Evolutionary conservation across 2,329 filamentous ascomycete genomes (phyloP).

Genomic region (Claviceps spartinae): DNA sequence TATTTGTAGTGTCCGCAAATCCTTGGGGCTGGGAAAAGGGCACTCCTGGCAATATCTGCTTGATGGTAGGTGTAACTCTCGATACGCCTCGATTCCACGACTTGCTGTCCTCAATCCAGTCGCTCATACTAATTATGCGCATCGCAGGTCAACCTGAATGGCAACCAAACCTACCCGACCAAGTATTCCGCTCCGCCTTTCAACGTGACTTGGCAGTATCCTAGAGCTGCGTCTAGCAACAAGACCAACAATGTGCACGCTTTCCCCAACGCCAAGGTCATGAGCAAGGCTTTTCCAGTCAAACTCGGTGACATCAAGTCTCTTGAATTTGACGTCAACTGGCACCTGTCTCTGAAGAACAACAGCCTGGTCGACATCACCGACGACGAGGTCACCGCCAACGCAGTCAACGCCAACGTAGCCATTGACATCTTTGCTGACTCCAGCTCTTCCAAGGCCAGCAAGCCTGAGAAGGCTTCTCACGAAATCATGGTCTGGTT

Average conservation of each 20-base stretch:
- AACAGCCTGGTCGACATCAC: slow-evolving; percentile 22
- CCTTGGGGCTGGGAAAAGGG: slow-evolving; percentile 35
- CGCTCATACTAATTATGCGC: background rate
- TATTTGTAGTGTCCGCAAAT: slow-evolving; percentile 36
- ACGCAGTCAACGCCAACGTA: slow-evolving; percentile 38
- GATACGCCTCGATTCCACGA: no score
- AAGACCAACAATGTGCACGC: slow-evolving; percentile 33
- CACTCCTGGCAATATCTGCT: slow-evolving; percentile 29
- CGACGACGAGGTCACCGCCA: slow-evolving; percentile 17
- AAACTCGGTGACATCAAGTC: slow-evolving; percentile 23
- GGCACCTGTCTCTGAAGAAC: slow-evolving; percentile 34
- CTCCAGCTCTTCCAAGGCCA: slow-evolving; percentile 24
- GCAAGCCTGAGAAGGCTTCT: slow-evolving; percentile 25
- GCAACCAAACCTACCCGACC: slow-evolving; percentile 35
- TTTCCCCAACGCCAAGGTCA: slow-evolving; percentile 38
- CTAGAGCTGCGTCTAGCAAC: slow-evolving; percentile 14
- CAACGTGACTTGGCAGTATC: slow-evolving; percentile 40
- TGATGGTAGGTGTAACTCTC: slow-evolving; percentile 28
- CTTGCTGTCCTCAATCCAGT: background rate
- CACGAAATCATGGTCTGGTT: slow-evolving; percentile 48
- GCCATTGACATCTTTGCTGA: slow-evolving; percentile 47
- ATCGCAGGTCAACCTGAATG: slow-evolving; percentile 4
- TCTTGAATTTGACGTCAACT: slow-evolving; percentile 32
- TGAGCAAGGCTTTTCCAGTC: slow-evolving; percentile 28
- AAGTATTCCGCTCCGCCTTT: slow-evolving; percentile 32